Evolutionary conservation across 176 grass and related monocot species (phyloP).

Genomic region (Carex littledalei): DNA sequence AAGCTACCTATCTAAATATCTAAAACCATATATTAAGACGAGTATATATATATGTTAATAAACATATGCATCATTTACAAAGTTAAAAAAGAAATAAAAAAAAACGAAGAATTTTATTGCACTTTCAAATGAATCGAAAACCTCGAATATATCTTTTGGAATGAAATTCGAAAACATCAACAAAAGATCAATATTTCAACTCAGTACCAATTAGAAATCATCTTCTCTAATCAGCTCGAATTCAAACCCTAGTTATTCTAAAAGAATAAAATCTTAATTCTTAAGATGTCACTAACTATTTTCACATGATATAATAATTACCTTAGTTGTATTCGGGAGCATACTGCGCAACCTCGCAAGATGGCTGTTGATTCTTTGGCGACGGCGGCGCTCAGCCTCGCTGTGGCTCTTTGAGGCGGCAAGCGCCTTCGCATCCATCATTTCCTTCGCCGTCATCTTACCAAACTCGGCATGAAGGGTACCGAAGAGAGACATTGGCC

Average conservation of each 20-base stretch:
- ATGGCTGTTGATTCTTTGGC: slow-evolving; percentile 92
- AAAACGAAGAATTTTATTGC: neutral
- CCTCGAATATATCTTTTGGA: neutral
- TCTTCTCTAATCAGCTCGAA: neutral
- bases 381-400: slow-evolving; percentile 92
- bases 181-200: neutral
- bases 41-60: too few species aligned
- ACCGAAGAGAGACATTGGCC: slow-evolving; percentile 44
- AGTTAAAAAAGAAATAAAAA: neutral
- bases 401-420: slow-evolving; percentile 94
- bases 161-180: neutral
- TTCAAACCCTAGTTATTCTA: neutral
- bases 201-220: neutral
- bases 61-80: neutral
- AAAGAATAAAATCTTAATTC: neutral
- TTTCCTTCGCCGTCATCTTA: slow-evolving; percentile 70
- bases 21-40: too few species aligned
- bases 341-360: slow-evolving; percentile 77
- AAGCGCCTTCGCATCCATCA: slow-evolving; percentile 96
- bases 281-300: neutral
- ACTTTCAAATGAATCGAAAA: neutral
- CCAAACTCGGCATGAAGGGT: slow-evolving; percentile 85
- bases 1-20: too few species aligned
- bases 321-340: slow-evolving; percentile 95
- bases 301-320: neutral